Evolutionary conservation across 805 yeast species (phyloP).

Genomic region (Scheffersomyces lignosus): DNA sequence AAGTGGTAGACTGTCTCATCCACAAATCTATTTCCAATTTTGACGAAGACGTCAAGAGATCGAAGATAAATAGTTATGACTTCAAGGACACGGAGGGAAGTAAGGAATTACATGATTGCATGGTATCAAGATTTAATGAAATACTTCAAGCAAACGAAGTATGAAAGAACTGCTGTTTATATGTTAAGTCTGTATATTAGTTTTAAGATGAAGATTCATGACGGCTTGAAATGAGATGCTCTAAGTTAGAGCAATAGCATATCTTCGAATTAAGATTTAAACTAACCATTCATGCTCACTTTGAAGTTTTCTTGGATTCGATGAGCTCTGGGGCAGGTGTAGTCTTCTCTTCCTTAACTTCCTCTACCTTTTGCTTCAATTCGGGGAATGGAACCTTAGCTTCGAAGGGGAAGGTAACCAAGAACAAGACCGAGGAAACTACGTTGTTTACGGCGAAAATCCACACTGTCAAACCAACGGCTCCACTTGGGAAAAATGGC

Average conservation of each 20-base stretch:
- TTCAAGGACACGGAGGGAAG: constrained; percentile 1
- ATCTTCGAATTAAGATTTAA: not conserved
- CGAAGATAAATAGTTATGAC: constrained; percentile 8
- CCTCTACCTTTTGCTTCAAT: constrained; percentile 11
- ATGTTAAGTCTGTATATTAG: not conserved
- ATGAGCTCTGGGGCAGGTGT: too few species aligned
- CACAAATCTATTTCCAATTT: constrained; percentile 6
- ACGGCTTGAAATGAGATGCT: constrained; percentile 1
- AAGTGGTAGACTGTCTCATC: constrained; percentile 4
- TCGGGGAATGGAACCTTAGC: not conserved
- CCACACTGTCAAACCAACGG: constrained; percentile 62
- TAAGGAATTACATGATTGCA: not conserved
- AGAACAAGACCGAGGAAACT: constrained; percentile 12
- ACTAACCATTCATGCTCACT: not conserved
- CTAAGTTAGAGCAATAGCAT: not conserved
- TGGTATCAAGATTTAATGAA: not conserved
- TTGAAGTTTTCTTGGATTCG: too few species aligned
- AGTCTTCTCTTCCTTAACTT: too few species aligned
- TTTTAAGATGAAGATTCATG: not conserved
- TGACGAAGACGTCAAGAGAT: constrained; percentile 8
- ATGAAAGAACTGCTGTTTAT: constrained; percentile 1
- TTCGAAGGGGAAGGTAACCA: constrained; percentile 15
- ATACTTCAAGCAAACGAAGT: constrained; percentile 4
- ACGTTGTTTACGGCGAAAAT: constrained; percentile 43
- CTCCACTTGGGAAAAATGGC: constrained; percentile 63